Base-by-base conservation (phyloP, 2,329 filamentous ascomycete genomes). In the Venturia effusa region DNA sequence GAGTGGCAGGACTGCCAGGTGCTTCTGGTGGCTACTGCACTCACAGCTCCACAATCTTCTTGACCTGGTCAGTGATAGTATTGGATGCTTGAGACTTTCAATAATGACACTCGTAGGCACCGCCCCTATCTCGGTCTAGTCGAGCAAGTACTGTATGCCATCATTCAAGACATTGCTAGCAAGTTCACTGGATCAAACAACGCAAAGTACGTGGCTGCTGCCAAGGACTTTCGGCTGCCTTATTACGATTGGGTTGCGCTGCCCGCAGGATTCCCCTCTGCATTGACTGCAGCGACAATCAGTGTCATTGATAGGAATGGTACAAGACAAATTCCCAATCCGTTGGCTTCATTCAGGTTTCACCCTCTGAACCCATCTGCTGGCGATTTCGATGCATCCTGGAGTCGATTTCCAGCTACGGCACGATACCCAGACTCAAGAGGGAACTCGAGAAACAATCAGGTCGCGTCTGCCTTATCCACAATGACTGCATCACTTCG, bases 41-140 rank as follows among this genome's bases (percentile, higher is more conserved):
- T 4, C 92, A 96, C 73, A 83, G 80, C 34, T 91, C 89, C 3
- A 84, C 88, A 40, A 76, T 95, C 17, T 94, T 96, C 71, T 82
- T 88, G n/a, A 83, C 85, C 37, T 96, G 91, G 91, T 91, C 96
- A 24, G 88, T 55, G 19, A 19, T 24, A 3, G 7, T 48, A 3
- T 27, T 5, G 24, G n/a, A 24, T 30, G 6, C 15, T 34, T 13
- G 11, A 2, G 10, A n/a, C 27, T 6, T 34, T 13, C 17, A 10
- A 30, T 27, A 19, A 30, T 55, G 17, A n/a, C 22, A n/a, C 1
- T 32, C 90, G 0, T 95, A 94, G 73, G 77, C 91, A 96, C 78
- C 83, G 91, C 24, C 88, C 90, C 0, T 95, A 94, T 73, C 77
- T 95, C 41, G 78, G 83, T 1, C 75, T 88, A 1, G 85, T 79